A percentile compares a stretch with the other conserved stretches of the same genome.
Conservation (phyloP, 2,329 filamentous ascomycete species). For the Nemania sp. region DNA sequence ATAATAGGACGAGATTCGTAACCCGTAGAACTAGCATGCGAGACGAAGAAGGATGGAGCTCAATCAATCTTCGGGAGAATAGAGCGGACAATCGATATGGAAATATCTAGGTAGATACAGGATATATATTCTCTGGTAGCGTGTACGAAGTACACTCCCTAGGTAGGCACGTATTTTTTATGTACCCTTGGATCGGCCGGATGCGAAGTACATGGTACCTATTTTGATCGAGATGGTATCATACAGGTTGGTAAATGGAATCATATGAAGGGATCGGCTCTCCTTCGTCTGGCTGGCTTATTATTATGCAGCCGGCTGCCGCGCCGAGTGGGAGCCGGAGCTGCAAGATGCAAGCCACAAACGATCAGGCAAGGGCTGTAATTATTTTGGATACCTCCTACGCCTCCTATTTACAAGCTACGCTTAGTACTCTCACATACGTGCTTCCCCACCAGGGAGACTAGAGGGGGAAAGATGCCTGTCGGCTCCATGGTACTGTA, state of each 20-base stretch:
- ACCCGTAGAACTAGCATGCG: slow-evolving; percentile 29
- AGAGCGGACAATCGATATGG: slow-evolving; percentile 29
- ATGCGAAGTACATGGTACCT: slow-evolving; percentile 19
- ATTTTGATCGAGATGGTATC: slow-evolving; percentile 10
- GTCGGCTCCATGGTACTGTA: slow-evolving; percentile 14
- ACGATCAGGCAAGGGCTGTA: slow-evolving; percentile 23
- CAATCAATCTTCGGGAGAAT: slow-evolving; percentile 34
- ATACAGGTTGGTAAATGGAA: slow-evolving; percentile 13
- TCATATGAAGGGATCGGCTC: slow-evolving; percentile 11
- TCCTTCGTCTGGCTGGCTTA: slow-evolving; percentile 23
- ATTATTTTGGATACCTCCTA: slow-evolving; percentile 5
- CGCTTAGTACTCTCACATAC: not conserved
- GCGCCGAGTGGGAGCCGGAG: slow-evolving; percentile 29
- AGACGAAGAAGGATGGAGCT: slow-evolving; percentile 23
- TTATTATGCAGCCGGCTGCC: slow-evolving; percentile 32
- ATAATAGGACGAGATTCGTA: slow-evolving; percentile 8
- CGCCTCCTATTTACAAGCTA: not conserved
- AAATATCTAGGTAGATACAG: slow-evolving; percentile 16
- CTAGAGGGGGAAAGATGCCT: slow-evolving; percentile 5
- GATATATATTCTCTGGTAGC: too few relatives aligned
- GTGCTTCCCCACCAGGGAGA: too few relatives aligned
- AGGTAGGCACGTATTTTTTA: slow-evolving; percentile 3
- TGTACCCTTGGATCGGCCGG: not conserved
- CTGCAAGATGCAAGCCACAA: slow-evolving; percentile 29
- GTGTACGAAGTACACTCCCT: too few relatives aligned